phyloP scores from a whole-genome alignment of 768 basidiomycete species.

The Crassisporium funariophilum region DNA sequence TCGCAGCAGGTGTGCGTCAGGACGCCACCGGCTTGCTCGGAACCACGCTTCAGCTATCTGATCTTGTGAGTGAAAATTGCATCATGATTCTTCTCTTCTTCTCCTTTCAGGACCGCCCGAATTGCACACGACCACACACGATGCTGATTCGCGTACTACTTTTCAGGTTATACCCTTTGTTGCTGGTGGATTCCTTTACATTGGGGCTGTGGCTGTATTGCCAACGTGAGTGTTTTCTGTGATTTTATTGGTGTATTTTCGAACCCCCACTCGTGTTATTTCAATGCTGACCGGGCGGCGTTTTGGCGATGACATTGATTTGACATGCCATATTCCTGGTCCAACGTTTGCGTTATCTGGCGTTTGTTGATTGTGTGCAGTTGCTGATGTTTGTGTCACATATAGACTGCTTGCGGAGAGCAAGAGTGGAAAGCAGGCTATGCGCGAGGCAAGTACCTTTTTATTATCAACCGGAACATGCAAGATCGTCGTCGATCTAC shows the following conservation, averaged over 20 bases:
- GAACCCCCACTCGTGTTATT: slow-evolving; percentile 1
- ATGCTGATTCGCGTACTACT: slow-evolving; percentile 18
- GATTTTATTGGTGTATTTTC: slow-evolving; percentile 10
- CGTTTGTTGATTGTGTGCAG: slow-evolving; percentile 5
- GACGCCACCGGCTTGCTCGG: slow-evolving; percentile 78
- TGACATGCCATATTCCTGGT: background rate
- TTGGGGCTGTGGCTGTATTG: slow-evolving; percentile 89
- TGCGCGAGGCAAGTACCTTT: slow-evolving; percentile 72
- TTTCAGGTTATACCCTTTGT: slow-evolving; percentile 84
- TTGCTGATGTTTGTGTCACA: slow-evolving; percentile 11
- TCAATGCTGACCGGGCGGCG: background rate
- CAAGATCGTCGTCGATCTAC: background rate
- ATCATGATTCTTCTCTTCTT: no score
- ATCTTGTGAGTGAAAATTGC: slow-evolving; percentile 62
- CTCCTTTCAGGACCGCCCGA: no score
- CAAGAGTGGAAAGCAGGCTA: slow-evolving; percentile 84
- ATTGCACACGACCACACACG: slow-evolving; percentile 6
- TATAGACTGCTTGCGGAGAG: slow-evolving; percentile 81
- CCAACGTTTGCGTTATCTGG: background rate
- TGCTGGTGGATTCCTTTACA: slow-evolving; percentile 91
- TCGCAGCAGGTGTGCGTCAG: slow-evolving; percentile 78
- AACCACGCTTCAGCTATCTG: slow-evolving; percentile 76
- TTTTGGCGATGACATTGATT: slow-evolving; percentile 1
- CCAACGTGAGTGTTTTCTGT: slow-evolving; percentile 67
- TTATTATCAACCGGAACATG: slow-evolving; percentile 3